Percentiles rank a stretch among this genome's conserved stretches.
Evolutionary conservation across 2,329 filamentous ascomycete species (phyloP).

Genomic region (Trichoderma cornu-damae): DNA sequence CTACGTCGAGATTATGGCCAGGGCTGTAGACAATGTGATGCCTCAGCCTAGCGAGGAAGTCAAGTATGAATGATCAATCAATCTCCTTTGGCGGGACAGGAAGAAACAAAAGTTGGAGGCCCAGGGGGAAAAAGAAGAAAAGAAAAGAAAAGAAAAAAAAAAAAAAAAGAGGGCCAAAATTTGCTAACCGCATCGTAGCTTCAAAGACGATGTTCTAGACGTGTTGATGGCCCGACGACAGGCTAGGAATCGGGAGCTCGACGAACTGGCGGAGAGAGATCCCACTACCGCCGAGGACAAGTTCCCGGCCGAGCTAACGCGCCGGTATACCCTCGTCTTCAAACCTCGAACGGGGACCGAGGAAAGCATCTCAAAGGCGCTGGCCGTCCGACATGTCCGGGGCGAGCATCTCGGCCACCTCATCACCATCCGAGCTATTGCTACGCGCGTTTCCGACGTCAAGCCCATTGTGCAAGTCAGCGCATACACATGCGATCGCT

Average conservation of each 20-base stretch:
- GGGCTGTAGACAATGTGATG: constrained; percentile 82
- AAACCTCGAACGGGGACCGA: constrained; percentile 76
- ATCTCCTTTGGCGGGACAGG: neutral
- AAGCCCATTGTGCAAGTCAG: constrained; percentile 98
- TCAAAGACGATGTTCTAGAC: constrained; percentile 96
- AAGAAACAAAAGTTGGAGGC: neutral
- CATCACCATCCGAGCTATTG: constrained; percentile 91
- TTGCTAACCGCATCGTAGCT: constrained; percentile 45
- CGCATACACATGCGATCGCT: constrained; percentile 94
- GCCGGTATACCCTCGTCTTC: constrained; percentile 93
- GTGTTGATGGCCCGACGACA: constrained; percentile 91
- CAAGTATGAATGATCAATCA: constrained; percentile 57
- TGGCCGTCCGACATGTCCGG: constrained; percentile 89
- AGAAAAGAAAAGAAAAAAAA: neutral
- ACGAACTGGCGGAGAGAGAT: constrained; percentile 62
- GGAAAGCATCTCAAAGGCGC: constrained; percentile 56
- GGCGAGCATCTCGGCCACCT: constrained; percentile 89
- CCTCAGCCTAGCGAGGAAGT: constrained; percentile 72
- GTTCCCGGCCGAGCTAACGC: constrained; percentile 87
- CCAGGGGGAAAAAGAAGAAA: neutral
- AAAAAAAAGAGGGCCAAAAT: neutral
- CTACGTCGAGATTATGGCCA: constrained; percentile 86
- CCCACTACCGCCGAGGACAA: constrained; percentile 63
- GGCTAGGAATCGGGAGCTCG: constrained; percentile 74
- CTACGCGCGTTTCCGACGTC: constrained; percentile 92